Evolutionary conservation across 176 grass and related monocot species (phyloP), one percentile per base, ranked within the genome.

Genomic region (Phoenix roebelenii): DNA sequence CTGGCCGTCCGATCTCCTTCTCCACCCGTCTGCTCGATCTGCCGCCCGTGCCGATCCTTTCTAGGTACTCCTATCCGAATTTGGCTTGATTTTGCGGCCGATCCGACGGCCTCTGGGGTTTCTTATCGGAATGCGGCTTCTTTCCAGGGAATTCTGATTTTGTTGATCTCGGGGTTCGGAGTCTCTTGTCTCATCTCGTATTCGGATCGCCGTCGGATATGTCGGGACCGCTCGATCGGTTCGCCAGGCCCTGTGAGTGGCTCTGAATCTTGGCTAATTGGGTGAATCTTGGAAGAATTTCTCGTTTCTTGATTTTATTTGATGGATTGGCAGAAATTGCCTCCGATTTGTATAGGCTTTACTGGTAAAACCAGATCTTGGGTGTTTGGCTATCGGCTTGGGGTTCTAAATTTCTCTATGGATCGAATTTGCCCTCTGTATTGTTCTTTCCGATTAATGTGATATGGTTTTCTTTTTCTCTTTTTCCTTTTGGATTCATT

Each of bases 121-220:
- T 85, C 84, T 88, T 61, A 94, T 60, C 17, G 50, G 74, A 94
- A 88, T 94, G 89, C 59, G 69, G 89, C 58, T 75, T 76, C 32
- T 56, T 82, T 64, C 76, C 51, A 79, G 83, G 74, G 69, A 84
- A 64, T 68, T 30, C 25, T 15, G 4, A 17, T 32, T 44, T 44
- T 44, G 4, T 18, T 17, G 26, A 7, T 28, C 16, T 60, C 26
- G 58, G 7, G 26, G n/a, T 16, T 44, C 6, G 35, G 9, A 44
- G 35, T 44, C 12, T 44, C 9, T 14, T 44, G 10, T 44, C 35
- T 12, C 35, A 44, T 35, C 25, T 25, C 58, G 14, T 7, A 16
- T 4, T 3, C 29, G 22, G 58, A 60, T 26, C 4, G 23, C 23
- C 59, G n/a, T 20, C 3, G 50, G 49, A 65, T 25, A 65, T 65